Base-by-base conservation (phyloP, 164 flowering plant genomes). In the Sedum album region DNA sequence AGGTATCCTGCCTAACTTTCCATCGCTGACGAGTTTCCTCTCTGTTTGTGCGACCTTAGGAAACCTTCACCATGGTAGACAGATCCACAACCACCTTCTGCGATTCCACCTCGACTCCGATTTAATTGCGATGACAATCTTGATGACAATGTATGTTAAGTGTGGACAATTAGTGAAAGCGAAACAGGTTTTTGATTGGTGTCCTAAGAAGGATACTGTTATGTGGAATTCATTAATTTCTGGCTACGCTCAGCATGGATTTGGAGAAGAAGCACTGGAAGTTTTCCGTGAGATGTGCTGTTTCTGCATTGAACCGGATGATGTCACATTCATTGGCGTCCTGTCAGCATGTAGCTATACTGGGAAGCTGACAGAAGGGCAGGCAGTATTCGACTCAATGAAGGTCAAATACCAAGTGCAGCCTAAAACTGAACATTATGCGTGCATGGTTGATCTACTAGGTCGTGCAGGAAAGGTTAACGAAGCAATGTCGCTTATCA, bases 161-260 rank as follows among this genome's bases (percentile, higher is more conserved):
- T 88, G 92, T 67, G 94, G 96, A 13, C 78, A 85, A 67, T 83
- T 88, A 66, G 75, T 71, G 35, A 83, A 78, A 36, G 94, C 90
- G 55, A 85, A 73, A 51, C 66, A 5, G 57, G 72, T 90, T 13
- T 90, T 90, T 72, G 83, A 85, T 62, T 68, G 80, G 70, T 84
- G 79, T 69, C 35, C 80, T 33, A 14, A 68, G 0, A 87, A 87
- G 79, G 97, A 91, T 73, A 44, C 78, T 68, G 91, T 89, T 5
- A 87, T 91, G 91, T 91, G 97, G 97, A 91, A 88, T 71, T 84
- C 95, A 38, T 81, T 91, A 36, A 86, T 91, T 39, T 76, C 91
- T 11, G 93, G 48, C 20, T 44, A 44, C 72, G 85, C 91, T 39
- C 95, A 87, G 42, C 89, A 91, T 73, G 95, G 97, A 30, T 69